phyloP scores from a whole-genome alignment of 305 asterid species.

The Euphrasia arctica region DNA sequence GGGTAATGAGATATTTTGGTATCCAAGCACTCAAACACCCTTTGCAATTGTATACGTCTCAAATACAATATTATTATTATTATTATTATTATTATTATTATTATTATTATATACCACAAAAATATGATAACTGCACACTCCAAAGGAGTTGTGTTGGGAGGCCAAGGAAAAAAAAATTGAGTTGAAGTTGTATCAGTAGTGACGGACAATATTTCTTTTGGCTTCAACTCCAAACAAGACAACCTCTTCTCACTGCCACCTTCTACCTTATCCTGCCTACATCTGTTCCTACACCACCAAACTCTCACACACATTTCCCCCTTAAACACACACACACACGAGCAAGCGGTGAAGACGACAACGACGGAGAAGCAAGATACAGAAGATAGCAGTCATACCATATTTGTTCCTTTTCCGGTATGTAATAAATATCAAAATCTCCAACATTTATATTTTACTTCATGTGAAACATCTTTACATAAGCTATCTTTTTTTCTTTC shows the following conservation, averaged over 20 bases:
- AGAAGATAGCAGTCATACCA: neutral
- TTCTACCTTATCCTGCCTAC: slow-evolving; percentile 38
- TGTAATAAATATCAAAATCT: neutral
- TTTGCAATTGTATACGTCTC: neutral
- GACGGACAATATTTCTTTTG: slow-evolving; percentile 31
- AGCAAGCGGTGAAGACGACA: slow-evolving; percentile 7
- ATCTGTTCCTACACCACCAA: slow-evolving; percentile 37
- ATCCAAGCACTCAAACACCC: neutral
- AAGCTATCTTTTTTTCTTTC: neutral
- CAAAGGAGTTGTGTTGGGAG: slow-evolving; percentile 4
- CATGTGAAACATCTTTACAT: slow-evolving; percentile 8
- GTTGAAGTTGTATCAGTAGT: slow-evolving; percentile 24
- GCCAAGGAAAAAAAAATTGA: slow-evolving; percentile 1
- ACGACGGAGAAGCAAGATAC: neutral
- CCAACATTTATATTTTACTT: neutral
- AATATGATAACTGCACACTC: slow-evolving; percentile 11
- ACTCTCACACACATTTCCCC: slow-evolving; percentile 22
- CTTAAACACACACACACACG: slow-evolving; percentile 13
- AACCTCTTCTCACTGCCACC: slow-evolving; percentile 33
- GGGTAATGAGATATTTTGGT: neutral
- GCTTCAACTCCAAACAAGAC: slow-evolving; percentile 34
- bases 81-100: too few relatives aligned
- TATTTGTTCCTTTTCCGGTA: neutral
- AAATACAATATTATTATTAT: neutral
- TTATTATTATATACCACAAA: neutral